Evolutionary conservation across 78 protist species (phyloP).

Genomic region (Speleostelium caveatum): DNA sequence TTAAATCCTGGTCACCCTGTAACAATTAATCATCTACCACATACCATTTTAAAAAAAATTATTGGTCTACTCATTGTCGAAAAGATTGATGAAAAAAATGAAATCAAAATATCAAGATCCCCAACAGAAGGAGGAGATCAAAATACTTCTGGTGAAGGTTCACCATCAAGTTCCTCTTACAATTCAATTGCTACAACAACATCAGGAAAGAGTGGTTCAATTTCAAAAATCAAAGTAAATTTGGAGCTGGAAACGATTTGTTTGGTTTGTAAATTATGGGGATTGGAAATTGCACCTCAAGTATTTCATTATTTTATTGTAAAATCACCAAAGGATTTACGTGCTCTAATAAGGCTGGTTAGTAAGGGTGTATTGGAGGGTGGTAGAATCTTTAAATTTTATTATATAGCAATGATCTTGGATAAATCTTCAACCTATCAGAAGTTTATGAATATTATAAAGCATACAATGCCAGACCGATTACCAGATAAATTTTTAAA

Average conservation of each 20-base stretch:
- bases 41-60: slow-evolving; percentile 31
- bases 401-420: slow-evolving; percentile 50
- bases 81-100: slow-evolving; percentile 44
- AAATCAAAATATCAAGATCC: slow-evolving; percentile 21
- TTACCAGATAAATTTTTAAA: slow-evolving; percentile 61
- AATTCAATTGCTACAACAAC: neutral
- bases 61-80: slow-evolving; percentile 8
- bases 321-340: slow-evolving; percentile 58
- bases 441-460: slow-evolving; percentile 67
- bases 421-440: slow-evolving; percentile 53
- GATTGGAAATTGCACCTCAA: slow-evolving; percentile 55
- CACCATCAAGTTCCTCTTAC: neutral
- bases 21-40: slow-evolving; percentile 49
- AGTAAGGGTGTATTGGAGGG: slow-evolving; percentile 46
- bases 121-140: neutral
- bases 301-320: slow-evolving; percentile 44
- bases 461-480: slow-evolving; percentile 68
- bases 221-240: slow-evolving; percentile 12
- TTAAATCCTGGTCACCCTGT: neutral
- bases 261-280: slow-evolving; percentile 73
- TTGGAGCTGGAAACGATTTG: slow-evolving; percentile 29
- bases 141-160: neutral
- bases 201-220: neutral
- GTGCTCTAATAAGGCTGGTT: slow-evolving; percentile 9
- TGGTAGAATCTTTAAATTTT: slow-evolving; percentile 38